Percentiles rank a stretch among this genome's conserved stretches.
Conservation (phyloP, 768 basidiomycete genomes). For the Phaeolepiota aurea region DNA sequence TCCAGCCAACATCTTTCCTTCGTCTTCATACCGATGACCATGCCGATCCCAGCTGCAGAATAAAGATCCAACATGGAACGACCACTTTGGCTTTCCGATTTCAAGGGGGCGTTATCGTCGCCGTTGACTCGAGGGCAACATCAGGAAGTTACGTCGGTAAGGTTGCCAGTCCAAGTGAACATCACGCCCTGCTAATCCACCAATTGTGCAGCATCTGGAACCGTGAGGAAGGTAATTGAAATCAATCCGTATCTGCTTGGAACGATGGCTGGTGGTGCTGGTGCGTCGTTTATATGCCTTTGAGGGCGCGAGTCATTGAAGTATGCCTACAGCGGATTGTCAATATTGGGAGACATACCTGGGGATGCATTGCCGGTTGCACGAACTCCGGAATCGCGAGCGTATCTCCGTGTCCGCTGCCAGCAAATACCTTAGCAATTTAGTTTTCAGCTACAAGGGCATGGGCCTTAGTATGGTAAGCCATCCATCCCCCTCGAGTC, state of each 20-base stretch:
- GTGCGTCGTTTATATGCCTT: conserved; percentile 32
- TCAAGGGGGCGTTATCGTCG: conserved; percentile 96
- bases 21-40: conserved; percentile 92
- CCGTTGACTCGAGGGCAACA: conserved; percentile 97
- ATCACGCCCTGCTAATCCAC: too few relatives aligned
- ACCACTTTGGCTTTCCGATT: conserved; percentile 97
- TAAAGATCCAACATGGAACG: conserved; percentile 98
- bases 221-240: conserved; percentile 99
- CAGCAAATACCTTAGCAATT: conserved; percentile 93
- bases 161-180: conserved; percentile 13
- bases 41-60: conserved; percentile 88
- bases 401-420: conserved; percentile 99
- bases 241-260: conserved; percentile 99
- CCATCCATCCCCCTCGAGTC: conserved; percentile 5
- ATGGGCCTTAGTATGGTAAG: conserved; percentile 99
- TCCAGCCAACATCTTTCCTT: conserved; percentile 84
- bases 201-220: conserved; percentile 68
- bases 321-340: conserved; percentile 62
- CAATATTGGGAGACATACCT: conserved; percentile 99
- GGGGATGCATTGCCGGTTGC: conserved; percentile 93
- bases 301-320: conserved; percentile 1
- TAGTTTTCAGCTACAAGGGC: conserved; percentile 97
- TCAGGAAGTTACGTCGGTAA: conserved; percentile 94
- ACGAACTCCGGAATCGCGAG: conserved; percentile 93
- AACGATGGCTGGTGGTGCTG: conserved; percentile 99